Base-by-base conservation (phyloP, 176 grass and related monocot species). In the Musa itinerans region DNA sequence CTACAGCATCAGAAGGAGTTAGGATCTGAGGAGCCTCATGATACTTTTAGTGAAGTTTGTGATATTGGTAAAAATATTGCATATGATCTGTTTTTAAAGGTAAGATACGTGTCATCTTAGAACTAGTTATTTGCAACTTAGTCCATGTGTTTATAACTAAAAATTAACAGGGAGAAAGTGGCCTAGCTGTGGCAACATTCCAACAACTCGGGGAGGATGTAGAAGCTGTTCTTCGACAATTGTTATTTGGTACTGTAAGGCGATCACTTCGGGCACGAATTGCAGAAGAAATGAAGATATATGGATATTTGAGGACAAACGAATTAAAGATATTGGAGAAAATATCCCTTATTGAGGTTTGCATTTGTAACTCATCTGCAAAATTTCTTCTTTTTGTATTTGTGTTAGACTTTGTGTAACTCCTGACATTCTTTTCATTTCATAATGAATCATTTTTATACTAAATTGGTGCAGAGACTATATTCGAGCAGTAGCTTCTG, bases 21-120 rank as follows among this genome's bases (percentile, higher is more conserved):
- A 67, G 73, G 71, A 70, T 84, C 85, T 59, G 75, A 86, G 54
- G 81, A 89, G 63, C 72, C 81, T 43, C 77, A 77, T 16, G 90
- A 98, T 87, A 86, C 78, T 50, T 98, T 98, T 79, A 90, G 76
- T 80, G 88, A 98, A 93, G 78, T 98, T 82, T 78, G 85, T 69
- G 86, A 91, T 78, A 91, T 90, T 80, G 90, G 94, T 71, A 86
- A 85, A 73, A 86, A 88, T 19, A 93, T 98, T 74, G 86, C 83
- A 58, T 98, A 98, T 91, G 94, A 93, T 87, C 75, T 93, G 62
- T 89, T 98, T 83, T 77, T 93, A 81, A 92, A 93, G 94, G 94
- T 98, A 72, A 53, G 20, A 74, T 72, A 54, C 8, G 9, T 14
- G 77, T 23, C 27, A 59, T 57, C 29, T 63, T 22, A 50, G 2